These are phyloP conservation scores for Fagopyrum esculentum DNA, from an alignment of 148 eudicot species.

Conservation along the genomic window DNA sequence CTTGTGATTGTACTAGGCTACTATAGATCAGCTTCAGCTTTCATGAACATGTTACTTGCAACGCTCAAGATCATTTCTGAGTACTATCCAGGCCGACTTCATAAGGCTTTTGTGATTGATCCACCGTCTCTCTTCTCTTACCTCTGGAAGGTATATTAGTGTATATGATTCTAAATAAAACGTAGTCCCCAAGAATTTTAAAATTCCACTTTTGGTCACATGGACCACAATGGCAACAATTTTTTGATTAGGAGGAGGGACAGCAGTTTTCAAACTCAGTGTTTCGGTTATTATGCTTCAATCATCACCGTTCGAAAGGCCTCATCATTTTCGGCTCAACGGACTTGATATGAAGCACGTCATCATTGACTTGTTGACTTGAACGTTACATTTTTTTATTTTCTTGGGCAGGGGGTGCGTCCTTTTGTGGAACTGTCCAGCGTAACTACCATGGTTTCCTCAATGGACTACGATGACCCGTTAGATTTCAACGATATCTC, in stretches of 20 bases:
- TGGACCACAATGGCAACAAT: slow-evolving; percentile 2
- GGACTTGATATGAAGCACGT: slow-evolving; percentile 9
- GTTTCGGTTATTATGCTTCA: not conserved
- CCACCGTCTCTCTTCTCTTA: slow-evolving; percentile 88
- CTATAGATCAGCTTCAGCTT: slow-evolving; percentile 88
- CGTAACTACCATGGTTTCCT: slow-evolving; percentile 51
- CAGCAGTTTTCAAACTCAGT: not conserved
- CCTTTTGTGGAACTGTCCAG: slow-evolving; percentile 80
- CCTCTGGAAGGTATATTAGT: slow-evolving; percentile 77
- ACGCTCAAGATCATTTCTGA: slow-evolving; percentile 75
- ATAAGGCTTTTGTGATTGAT: slow-evolving; percentile 80
- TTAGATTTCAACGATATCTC: slow-evolving; percentile 63
- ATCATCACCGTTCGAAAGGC: slow-evolving; percentile 6
- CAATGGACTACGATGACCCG: slow-evolving; percentile 63
- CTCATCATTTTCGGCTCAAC: not conserved
- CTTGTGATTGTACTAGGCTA: slow-evolving; percentile 46
- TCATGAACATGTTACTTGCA: slow-evolving; percentile 71
- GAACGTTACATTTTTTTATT: not conserved
- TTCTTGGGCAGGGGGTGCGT: slow-evolving; percentile 55
- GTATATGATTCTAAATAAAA: not conserved
- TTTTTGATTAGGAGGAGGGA: slow-evolving; percentile 1
- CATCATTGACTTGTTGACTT: slow-evolving; percentile 4
- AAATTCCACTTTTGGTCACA: slow-evolving; percentile 11
- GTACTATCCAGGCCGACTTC: slow-evolving; percentile 77
- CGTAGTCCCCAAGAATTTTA: not conserved